These are phyloP conservation scores for Neofusicoccum laricinum DNA, from an alignment of 2,329 filamentous ascomycete species.

Conservation along the genomic window DNA sequence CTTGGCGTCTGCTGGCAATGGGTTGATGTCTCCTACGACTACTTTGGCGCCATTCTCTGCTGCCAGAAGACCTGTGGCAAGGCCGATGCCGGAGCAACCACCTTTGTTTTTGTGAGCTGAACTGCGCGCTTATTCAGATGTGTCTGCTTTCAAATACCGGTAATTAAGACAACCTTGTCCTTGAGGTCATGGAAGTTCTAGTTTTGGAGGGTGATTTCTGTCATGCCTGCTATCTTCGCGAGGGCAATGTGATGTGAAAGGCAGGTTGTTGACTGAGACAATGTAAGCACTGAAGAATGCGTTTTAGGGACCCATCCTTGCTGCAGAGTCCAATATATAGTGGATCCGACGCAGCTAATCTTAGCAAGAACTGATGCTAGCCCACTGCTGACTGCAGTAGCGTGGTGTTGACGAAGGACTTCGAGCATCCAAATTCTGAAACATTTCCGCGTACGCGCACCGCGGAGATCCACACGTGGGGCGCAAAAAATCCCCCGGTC, in stretches of 20 bases:
- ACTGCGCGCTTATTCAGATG: too few species aligned
- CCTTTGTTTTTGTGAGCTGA: slow-evolving; percentile 32
- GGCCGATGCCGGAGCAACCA: slow-evolving; percentile 59
- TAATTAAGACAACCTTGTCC: slow-evolving; percentile 52
- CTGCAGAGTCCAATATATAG: neutral
- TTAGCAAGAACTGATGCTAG: neutral
- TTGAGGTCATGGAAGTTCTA: slow-evolving; percentile 43
- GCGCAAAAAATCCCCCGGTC: too few species aligned
- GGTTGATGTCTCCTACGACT: slow-evolving; percentile 54
- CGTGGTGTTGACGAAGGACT: neutral
- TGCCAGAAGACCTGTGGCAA: slow-evolving; percentile 53
- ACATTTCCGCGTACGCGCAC: neutral
- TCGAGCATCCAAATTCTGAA: neutral
- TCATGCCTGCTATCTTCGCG: slow-evolving; percentile 25
- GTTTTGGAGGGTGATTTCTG: slow-evolving; percentile 47
- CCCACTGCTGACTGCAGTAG: neutral
- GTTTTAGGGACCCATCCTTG: too few species aligned
- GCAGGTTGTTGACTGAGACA: too few species aligned
- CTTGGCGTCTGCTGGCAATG: slow-evolving; percentile 29
- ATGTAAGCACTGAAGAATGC: neutral
- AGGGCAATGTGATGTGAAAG: too few species aligned
- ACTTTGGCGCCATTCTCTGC: slow-evolving; percentile 55
- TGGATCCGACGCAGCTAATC: neutral
- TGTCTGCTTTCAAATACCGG: slow-evolving; percentile 36
- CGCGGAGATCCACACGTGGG: neutral